Evolutionary conservation across 805 yeast genomes (phyloP), one percentile per base, ranked within the genome.

Genomic region (Starmerella vaccinii): DNA sequence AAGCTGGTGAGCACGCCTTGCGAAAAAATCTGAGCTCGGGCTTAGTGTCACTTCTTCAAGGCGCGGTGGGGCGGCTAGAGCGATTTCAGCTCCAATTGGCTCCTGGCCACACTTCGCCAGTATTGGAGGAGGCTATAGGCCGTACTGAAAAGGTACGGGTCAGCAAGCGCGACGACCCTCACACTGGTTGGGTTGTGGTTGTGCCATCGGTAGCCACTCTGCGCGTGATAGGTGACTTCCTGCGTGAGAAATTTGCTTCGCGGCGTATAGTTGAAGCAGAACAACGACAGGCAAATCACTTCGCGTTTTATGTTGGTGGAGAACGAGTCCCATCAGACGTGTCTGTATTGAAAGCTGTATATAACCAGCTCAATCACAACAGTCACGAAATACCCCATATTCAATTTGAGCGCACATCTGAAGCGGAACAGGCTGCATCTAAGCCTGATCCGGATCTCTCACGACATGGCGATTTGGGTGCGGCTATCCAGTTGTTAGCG

Each of bases 21-120:
- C 32, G 41, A n/a, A 22, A 18, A 8, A 12, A 48, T 18, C 29
- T 53, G 5, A 16, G 46, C 15, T 35, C 47, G 5, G 29, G 15
- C 1, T n/a, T 53, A 12, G 54, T 53, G 2, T 15, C 33, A 1
- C n/a, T 53, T 1, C 42, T 53, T 18, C 55, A 46, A 27, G 37
- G 49, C 7, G 53, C 50, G 1, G 47, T 50, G 13, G 34, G 44
- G 6, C 45, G 53, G 7, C 41, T 49, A 18, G 56, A 53, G 32
- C 47, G 41, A 13, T 53, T 50, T 22, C 40, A 22, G 4, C 34
- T 53, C 2, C 46, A 48, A 40, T 42, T 48, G 21, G 33, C 52
- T 2, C 51, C 52, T 2, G 45, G 46, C 4, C 39, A 49, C 19
- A 42, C 54, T 13, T 32, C 29, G 3, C 40, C 56, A 5, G 5